Base-by-base conservation (phyloP, 495 filamentous ascomycete genomes). In the Penicillium lividum region DNA sequence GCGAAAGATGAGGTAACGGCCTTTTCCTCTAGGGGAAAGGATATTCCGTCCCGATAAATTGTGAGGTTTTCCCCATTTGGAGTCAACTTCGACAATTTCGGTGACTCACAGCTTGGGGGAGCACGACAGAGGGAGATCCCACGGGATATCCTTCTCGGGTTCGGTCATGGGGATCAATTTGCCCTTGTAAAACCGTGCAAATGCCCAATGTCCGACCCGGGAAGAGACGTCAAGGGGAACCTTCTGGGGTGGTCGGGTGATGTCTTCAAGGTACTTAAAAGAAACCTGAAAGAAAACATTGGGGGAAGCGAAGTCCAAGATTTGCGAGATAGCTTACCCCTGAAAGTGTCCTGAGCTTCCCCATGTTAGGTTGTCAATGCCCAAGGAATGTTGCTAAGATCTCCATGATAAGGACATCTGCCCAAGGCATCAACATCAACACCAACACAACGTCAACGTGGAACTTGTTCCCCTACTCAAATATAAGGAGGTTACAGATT, bases 1-100 rank as follows among this genome's bases (percentile, higher is more conserved):
- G 36, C 31, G 48, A n/a, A 22, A 51, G 54, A 67, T 67, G 57
- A 61, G 61, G 60, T 66, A 67, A 62, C 56, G 38, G 29, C 48
- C 46, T 33, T 33, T 31, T 38, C 40, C 29, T 45, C 28, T 31
- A 36, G 42, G 42, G 53, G 51, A 45, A 55, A 47, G 51, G 51
- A 53, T 53, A 30, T 53, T 53, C 51, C 51, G 36, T 16, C 22
- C 30, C n/a, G 33, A 38, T 11, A 11, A 28, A 18, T 22, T 18
- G 7, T 44, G 42, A 44, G 8, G 42, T 44, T 16, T 43, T 43
- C 11, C 5, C 6, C 13, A 15, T 44, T 22, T 16, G 42, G 7
- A 15, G 5, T 15, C 15, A 40, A 40, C 7, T 22, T 40, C 38
- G 38, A 40, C 38, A 16, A 16, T 38, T 36, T 36, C 1, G 33